Conservation (phyloP, 306 rosid genomes). For the Fragaria iinumae region DNA sequence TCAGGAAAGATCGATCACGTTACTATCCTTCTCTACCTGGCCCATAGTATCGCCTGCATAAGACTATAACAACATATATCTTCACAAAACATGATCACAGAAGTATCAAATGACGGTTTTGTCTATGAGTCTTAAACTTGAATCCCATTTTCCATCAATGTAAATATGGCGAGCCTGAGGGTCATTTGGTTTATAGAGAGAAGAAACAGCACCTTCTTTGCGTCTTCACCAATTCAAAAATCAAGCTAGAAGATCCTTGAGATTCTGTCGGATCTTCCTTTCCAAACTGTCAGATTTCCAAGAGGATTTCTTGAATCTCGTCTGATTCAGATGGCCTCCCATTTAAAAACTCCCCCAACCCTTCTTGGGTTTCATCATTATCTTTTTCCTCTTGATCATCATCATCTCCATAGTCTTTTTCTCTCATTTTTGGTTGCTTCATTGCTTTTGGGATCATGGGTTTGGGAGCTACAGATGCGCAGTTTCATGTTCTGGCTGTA, state of each 20-base stretch:
- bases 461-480: constrained; percentile 43
- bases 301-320: constrained; percentile 41
- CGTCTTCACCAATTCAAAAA: constrained; percentile 53
- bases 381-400: background rate
- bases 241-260: constrained; percentile 53
- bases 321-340: constrained; percentile 38
- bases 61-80: background rate
- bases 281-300: constrained; percentile 76
- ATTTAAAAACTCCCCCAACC: constrained; percentile 44
- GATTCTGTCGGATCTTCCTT: constrained; percentile 75
- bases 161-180: background rate
- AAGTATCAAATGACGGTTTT: background rate
- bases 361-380: constrained; percentile 21
- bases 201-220: constrained; percentile 44
- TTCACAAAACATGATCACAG: background rate
- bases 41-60: background rate
- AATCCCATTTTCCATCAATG: background rate
- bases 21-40: background rate
- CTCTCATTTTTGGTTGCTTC: background rate
- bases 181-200: constrained; percentile 3
- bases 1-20: background rate
- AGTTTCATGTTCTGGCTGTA: constrained; percentile 83
- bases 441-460: constrained; percentile 40
- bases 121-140: background rate
- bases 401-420: background rate